phyloP scores from a whole-genome alignment of 2,329 filamentous ascomycete species.

The Stylonectria norvegica region DNA sequence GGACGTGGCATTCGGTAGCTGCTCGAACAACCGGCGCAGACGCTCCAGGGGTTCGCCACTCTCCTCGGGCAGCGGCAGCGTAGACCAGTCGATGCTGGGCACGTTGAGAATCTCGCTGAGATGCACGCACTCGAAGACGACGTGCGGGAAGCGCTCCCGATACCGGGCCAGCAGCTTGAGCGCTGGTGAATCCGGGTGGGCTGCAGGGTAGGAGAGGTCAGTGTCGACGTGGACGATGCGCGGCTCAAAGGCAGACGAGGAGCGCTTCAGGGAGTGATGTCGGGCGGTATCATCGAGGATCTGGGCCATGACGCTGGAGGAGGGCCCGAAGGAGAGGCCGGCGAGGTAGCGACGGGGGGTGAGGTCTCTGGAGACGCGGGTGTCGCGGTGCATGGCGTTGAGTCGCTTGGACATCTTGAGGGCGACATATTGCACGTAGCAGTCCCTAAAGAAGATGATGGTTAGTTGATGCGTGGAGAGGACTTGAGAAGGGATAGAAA shows the following conservation, averaged over 20 bases:
- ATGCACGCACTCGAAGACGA: conserved; percentile 59
- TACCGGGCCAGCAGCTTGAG: conserved; percentile 50
- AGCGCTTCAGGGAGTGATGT: conserved; percentile 61
- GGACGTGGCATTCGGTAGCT: conserved; percentile 70
- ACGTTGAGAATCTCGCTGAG: conserved; percentile 60
- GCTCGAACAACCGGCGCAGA: conserved; percentile 54
- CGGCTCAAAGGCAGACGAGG: conserved; percentile 65
- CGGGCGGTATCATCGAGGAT: conserved; percentile 68
- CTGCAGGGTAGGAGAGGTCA: conserved; percentile 26
- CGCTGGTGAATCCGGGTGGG: conserved; percentile 30
- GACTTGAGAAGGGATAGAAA: not conserved
- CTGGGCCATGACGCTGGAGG: conserved; percentile 73
- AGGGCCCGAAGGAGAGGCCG: conserved; percentile 78
- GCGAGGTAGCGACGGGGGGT: conserved; percentile 57
- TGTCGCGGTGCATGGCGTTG: conserved; percentile 49
- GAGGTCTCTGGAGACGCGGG: conserved; percentile 34
- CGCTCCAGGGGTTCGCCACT: conserved; percentile 34
- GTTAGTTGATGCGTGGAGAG: conserved; percentile 2
- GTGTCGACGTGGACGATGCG: conserved; percentile 55
- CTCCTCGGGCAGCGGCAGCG: conserved; percentile 34
- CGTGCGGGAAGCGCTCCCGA: conserved; percentile 60
- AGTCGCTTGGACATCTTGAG: conserved; percentile 77
- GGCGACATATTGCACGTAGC: conserved; percentile 74
- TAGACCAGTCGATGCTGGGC: conserved; percentile 51
- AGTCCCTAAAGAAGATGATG: conserved; percentile 40